phyloP scores from a whole-genome alignment of 495 filamentous ascomycete species.

The Penicillium flavigenum region DNA sequence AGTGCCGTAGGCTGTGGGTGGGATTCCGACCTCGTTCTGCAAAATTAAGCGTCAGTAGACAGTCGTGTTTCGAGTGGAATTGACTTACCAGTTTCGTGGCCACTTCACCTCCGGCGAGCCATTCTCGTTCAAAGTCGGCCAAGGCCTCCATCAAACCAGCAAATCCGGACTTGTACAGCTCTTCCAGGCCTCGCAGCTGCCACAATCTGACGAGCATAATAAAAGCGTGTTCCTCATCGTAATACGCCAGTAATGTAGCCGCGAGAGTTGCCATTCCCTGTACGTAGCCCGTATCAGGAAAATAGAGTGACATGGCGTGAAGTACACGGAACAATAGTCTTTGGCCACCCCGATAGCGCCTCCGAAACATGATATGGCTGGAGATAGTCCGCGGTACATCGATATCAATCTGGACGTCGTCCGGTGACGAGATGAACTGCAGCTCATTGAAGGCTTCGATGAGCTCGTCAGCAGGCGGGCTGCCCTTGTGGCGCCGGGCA shows the following conservation, averaged over 20 bases:
- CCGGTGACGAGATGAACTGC: slow-evolving; percentile 69
- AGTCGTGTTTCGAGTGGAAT: background rate
- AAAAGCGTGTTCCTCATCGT: slow-evolving; percentile 90
- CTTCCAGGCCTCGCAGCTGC: slow-evolving; percentile 81
- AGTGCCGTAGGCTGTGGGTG: slow-evolving; percentile 89
- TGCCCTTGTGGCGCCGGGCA: slow-evolving; percentile 61
- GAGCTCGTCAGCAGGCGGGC: slow-evolving; percentile 67
- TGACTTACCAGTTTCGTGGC: slow-evolving; percentile 70
- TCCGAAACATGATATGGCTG: slow-evolving; percentile 96
- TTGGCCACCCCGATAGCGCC: slow-evolving; percentile 87
- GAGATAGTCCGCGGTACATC: slow-evolving; percentile 96
- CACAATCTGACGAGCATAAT: slow-evolving; percentile 93
- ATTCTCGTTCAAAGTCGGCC: slow-evolving; percentile 81
- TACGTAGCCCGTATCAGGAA: slow-evolving; percentile 90
- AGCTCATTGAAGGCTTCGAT: slow-evolving; percentile 67
- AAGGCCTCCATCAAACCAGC: slow-evolving; percentile 83
- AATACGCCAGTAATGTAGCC: slow-evolving; percentile 93
- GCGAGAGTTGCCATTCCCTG: slow-evolving; percentile 96
- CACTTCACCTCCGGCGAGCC: slow-evolving; percentile 76
- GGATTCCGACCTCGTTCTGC: slow-evolving; percentile 76
- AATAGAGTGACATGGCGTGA: slow-evolving; percentile 87
- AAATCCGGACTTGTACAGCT: slow-evolving; percentile 82
- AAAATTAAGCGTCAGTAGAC: slow-evolving; percentile 16
- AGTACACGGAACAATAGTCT: slow-evolving; percentile 89
- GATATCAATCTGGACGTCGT: slow-evolving; percentile 96